phyloP scores from a whole-genome alignment of 139 green algal genomes.

The Coelastrella sp. region DNA sequence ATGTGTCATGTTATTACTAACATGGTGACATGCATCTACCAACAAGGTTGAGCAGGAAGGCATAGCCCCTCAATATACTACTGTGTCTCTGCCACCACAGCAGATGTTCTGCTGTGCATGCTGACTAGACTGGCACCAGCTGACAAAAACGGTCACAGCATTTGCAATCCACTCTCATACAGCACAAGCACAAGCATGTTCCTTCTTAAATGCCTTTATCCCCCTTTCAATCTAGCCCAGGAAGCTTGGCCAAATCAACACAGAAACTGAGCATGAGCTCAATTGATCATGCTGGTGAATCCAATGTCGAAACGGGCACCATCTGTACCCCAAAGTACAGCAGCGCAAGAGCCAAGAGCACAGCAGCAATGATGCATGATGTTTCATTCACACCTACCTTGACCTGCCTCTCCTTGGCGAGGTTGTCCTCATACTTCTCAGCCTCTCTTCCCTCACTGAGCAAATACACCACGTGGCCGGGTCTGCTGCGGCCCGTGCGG shows the following conservation, averaged over 20 bases:
- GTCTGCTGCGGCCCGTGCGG: conserved; percentile 88
- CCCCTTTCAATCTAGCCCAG: too few species aligned
- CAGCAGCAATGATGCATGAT: background rate
- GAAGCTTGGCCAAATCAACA: too few species aligned
- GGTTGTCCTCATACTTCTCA: conserved; percentile 64
- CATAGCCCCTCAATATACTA: too few species aligned
- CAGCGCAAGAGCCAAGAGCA: background rate
- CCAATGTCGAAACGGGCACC: too few species aligned
- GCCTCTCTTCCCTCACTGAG: conserved; percentile 72
- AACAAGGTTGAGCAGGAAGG: too few species aligned
- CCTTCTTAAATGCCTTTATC: too few species aligned
- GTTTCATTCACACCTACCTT: conserved; percentile 25
- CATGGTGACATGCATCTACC: too few species aligned
- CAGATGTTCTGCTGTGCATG: background rate
- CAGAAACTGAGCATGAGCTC: too few species aligned
- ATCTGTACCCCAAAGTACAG: background rate
- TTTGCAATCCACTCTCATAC: background rate
- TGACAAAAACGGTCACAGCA: background rate
- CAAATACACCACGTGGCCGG: conserved; percentile 91
- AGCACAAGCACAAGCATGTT: background rate
- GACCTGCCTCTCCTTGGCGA: conserved; percentile 46
- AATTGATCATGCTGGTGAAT: too few species aligned
- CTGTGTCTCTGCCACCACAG: too few species aligned
- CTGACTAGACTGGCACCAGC: background rate
- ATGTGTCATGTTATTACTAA: too few species aligned